Base-by-base conservation (phyloP, 345 rosid genomes). In the Alliaria petiolata region DNA sequence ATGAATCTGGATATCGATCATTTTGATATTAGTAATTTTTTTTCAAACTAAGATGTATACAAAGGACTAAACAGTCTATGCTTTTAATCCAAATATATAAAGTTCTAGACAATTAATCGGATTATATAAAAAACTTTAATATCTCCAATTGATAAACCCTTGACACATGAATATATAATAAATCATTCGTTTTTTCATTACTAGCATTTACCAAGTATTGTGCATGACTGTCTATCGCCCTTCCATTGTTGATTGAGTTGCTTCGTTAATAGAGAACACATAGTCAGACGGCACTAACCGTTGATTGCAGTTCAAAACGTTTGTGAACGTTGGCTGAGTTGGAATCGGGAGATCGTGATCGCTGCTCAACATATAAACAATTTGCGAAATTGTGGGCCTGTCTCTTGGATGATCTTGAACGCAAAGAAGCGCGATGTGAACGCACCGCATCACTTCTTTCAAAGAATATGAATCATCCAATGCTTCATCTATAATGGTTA, bases 391-490 rank as follows among this genome's bases (percentile, higher is more conserved):
- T 17, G 39, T 52, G 16, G 71, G 71, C 1, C 71, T 51, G 17
- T 66, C 50, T 1, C 15, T 38, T 26, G 47, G 71, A 52, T 66
- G 61, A 38, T 66, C 61, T 38, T 66, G 71, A 52, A 66, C 61
- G 11, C 71, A 66, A 49, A 66, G 71, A 39, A 66, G 51, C 52
- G 71, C 71, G 14, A 66, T 25, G 39, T 52, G 50, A 28, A 39
- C n/a, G 50, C 39, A 52, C 47, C 61, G 50, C 17, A 26, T 39
- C 15, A 26, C 71, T 26, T 66, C 61, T 39, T 52, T 39, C 1
- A n/a, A 15, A 25, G 50, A 25, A 39, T 52, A 66, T 1, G 26
- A 66, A 51, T 12, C 60, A 11, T 49, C 6, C 25, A 51, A 38
- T 26, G 57, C 15, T 52, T 66, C 40, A 15, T 66, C 71, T 3